Base-by-base conservation (phyloP, 2,329 filamentous ascomycete genomes). In the Davidsoniella virescens region DNA sequence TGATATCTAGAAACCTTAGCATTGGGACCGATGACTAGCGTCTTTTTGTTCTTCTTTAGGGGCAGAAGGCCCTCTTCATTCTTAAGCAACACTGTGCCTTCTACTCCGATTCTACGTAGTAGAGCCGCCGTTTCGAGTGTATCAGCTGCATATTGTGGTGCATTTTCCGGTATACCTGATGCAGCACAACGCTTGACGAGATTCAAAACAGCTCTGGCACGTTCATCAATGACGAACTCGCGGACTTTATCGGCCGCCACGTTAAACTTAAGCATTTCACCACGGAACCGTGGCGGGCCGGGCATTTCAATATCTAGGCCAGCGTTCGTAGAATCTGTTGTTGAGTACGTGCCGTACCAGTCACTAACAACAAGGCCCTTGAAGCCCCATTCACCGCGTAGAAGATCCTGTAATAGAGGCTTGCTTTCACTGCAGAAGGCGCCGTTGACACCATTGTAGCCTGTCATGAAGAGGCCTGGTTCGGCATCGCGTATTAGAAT, bases 1-100 rank as follows among this genome's bases (percentile, higher is more conserved):
- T 79, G 72, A 55, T 75, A 76, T 2, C 70, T 71, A 1, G 72
- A 67, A 41, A 70, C 61, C 58, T 75, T 76, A 7, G 74, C 72
- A 55, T 78, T 77, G 14, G 74, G 74, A 0, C 75, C 75, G 26
- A 78, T 65, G 26, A 78, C 64, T 18, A 76, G 65, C 0, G 73
- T 76, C 65, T 76, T 78, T 57, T 76, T 78, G 38, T 75, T 67
- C 57, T 77, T 80, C 33, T 72, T 72, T 3, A 82, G 62, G 0
- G 84, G 84, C 1, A 88, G 67, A 0, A 80, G 61, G 12, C 67
- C 67, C 37, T 72, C 71, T 10, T 84, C 72, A 56, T 88, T 88
- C 65, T 87, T 86, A 45, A 87, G 65, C 10, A 88, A 68, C 1
- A 87, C 82, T 7, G 85, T 78, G 3, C 78, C 78, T 59, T 87